Base-by-base conservation (phyloP, 2,329 filamentous ascomycete genomes). In the Harringtonia aguacate region DNA sequence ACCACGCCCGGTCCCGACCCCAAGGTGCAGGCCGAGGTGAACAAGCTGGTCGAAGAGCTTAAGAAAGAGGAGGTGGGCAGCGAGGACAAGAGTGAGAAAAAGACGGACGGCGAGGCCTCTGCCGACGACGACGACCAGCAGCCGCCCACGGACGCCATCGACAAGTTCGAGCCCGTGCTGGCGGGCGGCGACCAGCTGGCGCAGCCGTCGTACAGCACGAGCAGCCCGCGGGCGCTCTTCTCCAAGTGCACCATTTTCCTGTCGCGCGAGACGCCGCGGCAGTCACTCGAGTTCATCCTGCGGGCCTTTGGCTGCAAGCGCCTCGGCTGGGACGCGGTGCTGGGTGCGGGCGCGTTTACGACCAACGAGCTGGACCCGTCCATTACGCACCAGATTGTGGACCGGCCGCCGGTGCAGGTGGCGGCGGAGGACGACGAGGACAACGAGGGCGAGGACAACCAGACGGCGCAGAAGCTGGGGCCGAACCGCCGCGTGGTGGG, bases 311-410 rank as follows among this genome's bases (percentile, higher is more conserved):
- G 92, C 50, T 97, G 90, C 71, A 95, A 90, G 69, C 79, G 90
- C 36, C 83, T 98, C 53, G 92, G 89, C 35, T 98, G 92, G 92
- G 90, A 97, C 58, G 74, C 79, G 28, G 83, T 94, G 20, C 75
- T 95, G 18, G 92, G 92, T 42, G 89, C 88, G 49, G 92, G 92
- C 38, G 85, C 92, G 39, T 98, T 86, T 67, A 97, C 89, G 28
- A 84, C 85, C 41, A 78, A 95, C 59, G 90, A 97, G 66, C 72
- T 78, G 15, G 88, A 98, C 58, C 77, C 86, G 7, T 72, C 81
- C 44, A 97, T 98, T 54, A 98, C 92, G 24, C 92, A 98, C 63
- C 92, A 98, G 62, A 82, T 98, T 52, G 86, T 98, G 45, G 92
- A 98, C 61, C 78, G 92, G 46, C 92, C 92, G 14, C 74, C 84